Base-by-base conservation (phyloP, 805 yeast genomes). In the Cyberlindnera maritima region DNA sequence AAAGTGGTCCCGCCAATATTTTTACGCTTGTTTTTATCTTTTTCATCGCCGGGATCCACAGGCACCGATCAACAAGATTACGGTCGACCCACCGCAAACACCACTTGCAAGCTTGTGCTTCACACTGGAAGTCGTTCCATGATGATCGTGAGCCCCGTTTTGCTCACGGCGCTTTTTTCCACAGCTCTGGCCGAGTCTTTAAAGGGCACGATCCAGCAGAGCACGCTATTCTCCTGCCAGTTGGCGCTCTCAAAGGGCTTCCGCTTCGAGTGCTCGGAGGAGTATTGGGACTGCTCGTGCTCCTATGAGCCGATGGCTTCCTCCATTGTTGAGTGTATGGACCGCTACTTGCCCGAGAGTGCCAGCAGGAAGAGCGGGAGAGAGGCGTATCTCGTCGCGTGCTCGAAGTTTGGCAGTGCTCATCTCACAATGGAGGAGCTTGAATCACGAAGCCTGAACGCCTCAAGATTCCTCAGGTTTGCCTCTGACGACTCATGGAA, bases 211-310 rank as follows among this genome's bases (percentile, higher is more conserved):
- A 47, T 52, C n/a, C 58, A 59, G 17, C 59, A 53, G 32, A 48
- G 53, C 33, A 58, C 59, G 11, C 38, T 59, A 10, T 55, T 42
- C 40, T 55, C 63, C 6, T 59, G 63, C 18, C 61, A 59, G 32
- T 33, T 51, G 8, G 55, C 59, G 0, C 46, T 58, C 3, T 14
- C 35, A 3, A 36, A 35, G 2, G 31, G 36, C 3, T 56, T 46
- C 48, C 48, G 47, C 12, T 59, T 59, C 21, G 60, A 44, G 3
- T 59, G 63, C 21, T 14, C 41, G 1, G 55, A 38, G 2, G 29
- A 41, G 1, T 33, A 34, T 4, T 57, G 55, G 54, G 13, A 14
- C 0, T 59, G 63, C 39, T 20, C 52, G 4, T 59, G 62, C 25
- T 26, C 35, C 1, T 54, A 58, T 18, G 54, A 48, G 13, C 63